Evolutionary conservation across 345 rosid genomes (phyloP), one percentile per base, ranked within the genome.

Genomic region (Turnera subulata): DNA sequence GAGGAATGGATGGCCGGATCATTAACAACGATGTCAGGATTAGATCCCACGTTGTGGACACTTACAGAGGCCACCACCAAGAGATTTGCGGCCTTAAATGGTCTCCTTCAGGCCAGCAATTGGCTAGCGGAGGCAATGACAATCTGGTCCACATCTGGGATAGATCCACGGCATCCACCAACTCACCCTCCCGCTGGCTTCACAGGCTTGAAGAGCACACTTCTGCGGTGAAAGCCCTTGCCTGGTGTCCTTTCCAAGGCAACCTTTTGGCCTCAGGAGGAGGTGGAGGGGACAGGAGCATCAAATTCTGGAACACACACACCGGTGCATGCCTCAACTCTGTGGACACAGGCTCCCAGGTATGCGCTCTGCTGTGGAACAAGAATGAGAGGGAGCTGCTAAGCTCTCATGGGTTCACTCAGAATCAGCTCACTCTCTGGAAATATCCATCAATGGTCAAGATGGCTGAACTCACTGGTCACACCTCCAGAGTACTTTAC

Each of bases 171-270:
- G 71, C 75, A 4, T 75, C 77, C 21, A 70, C 75, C 9, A 77
- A 67, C 57, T 75, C 82, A 10, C 26, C 76, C 6, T 65, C 77
- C 10, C 86, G 51, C 53, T 81, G 80, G 78, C 77, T 81, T 22
- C 86, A 81, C 65, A 59, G 79, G 56, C 47, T 81, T 14, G 75
- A 78, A 46, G 85, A 76, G 3, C 86, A 81, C 62, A 76, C 72
- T n/a, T 65, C 86, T n/a, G 83, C 83, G 1, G 83, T 81, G 13
- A 81, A 78, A 60, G 86, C 86, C 26, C 79, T 81, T 26, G 81
- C 83, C 20, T 81, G 83, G 86, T 78, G 86, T 57, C 86, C 86
- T 18, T 81, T 81, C 63, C 83, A 81, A 66, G 55, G 75, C 26
- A 78, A 81, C 48, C 50, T 81, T 61, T 69, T 81, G 14, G 83